Percentiles rank a stretch among this genome's conserved stretches.
These are phyloP conservation scores for Neurospora sp. DNA, from an alignment of 495 filamentous ascomycete species.

Conservation along the genomic window DNA sequence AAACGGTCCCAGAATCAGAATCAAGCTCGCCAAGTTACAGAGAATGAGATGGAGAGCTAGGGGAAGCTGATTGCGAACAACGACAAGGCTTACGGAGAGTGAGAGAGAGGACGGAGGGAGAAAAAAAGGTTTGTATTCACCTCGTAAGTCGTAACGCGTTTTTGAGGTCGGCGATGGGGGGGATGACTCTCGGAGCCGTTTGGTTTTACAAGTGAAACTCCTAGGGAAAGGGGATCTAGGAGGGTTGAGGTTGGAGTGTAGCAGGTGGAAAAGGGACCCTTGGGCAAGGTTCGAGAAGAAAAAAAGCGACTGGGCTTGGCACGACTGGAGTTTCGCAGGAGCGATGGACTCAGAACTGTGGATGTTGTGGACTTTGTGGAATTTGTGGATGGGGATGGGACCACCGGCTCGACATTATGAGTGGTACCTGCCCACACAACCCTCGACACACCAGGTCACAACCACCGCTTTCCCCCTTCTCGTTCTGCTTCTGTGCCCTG, in stretches of 20 bases:
- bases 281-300: background rate
- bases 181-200: background rate
- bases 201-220: background rate
- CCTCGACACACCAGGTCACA: background rate
- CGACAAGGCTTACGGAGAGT: conserved; percentile 6
- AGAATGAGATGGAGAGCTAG: conserved; percentile 1
- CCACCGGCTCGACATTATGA: background rate
- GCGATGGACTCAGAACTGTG: background rate
- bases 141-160: background rate
- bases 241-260: background rate
- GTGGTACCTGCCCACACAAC: background rate
- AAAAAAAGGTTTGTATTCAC: background rate
- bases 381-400: background rate
- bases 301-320: background rate
- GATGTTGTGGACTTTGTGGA: background rate
- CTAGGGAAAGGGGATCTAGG: background rate
- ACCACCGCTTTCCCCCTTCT: background rate
- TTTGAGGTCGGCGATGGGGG: background rate
- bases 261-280: background rate
- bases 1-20: conserved; percentile 3
- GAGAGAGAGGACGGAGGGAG: background rate
- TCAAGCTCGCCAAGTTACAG: background rate
- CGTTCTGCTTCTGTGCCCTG: background rate
- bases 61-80: conserved; percentile 15
- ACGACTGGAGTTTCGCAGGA: background rate